Conservation (phyloP, 1,139 yeast species). For the Wickerhamiella infanticola region DNA sequence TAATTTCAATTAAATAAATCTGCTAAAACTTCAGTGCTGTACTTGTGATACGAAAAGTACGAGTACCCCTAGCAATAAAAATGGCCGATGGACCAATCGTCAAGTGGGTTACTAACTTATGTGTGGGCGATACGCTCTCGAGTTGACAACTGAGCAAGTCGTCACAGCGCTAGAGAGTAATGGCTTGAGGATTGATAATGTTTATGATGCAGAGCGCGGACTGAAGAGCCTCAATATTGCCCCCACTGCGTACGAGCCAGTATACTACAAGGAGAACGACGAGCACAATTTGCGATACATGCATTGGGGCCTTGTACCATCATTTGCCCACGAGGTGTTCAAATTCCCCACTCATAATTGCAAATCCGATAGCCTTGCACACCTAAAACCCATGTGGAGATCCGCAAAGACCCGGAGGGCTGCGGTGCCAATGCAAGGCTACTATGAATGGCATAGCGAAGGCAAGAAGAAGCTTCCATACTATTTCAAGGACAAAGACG, state of each 20-base stretch:
- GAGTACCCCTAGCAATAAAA: too few species aligned
- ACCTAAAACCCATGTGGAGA: slow-evolving; percentile 19
- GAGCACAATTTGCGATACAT: slow-evolving; percentile 18
- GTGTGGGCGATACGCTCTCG: slow-evolving; percentile 14
- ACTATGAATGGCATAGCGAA: slow-evolving; percentile 58
- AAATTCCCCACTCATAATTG: slow-evolving; percentile 24
- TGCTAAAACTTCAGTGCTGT: too few species aligned
- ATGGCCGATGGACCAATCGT: too few species aligned
- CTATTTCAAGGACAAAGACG: slow-evolving; percentile 40
- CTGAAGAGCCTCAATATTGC: slow-evolving; percentile 30
- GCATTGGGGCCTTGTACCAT: slow-evolving; percentile 51
- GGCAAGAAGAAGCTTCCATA: slow-evolving; percentile 38
- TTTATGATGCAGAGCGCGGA: slow-evolving; percentile 1
- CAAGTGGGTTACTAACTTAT: neutral
- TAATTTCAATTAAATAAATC: too few species aligned
- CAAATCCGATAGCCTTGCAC: slow-evolving; percentile 20
- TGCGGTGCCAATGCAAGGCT: slow-evolving; percentile 66
- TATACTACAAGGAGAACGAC: slow-evolving; percentile 20
- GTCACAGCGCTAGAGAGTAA: slow-evolving; percentile 2
- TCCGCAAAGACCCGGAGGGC: slow-evolving; percentile 32
- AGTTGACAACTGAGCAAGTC: slow-evolving; percentile 1
- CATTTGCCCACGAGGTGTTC: slow-evolving; percentile 30
- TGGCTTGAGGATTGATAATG: slow-evolving; percentile 4
- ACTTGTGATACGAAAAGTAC: too few species aligned
- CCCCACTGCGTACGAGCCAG: slow-evolving; percentile 37